phyloP scores from a whole-genome alignment of 805 yeast species.

The Sugiyamaella floridensis region DNA sequence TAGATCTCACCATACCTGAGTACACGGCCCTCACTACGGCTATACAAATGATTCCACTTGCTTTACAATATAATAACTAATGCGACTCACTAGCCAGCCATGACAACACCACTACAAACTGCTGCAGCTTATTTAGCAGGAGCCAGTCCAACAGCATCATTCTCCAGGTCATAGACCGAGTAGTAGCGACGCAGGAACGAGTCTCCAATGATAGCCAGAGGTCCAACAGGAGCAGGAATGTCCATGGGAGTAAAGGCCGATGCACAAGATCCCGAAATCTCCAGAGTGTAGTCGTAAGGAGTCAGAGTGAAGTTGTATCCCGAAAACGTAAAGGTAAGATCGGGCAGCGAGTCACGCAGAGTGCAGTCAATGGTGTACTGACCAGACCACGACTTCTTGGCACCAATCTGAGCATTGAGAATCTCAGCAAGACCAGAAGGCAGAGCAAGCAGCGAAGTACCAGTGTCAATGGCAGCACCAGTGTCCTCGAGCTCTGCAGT shows the following conservation, averaged over 20 bases:
- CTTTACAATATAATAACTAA: not conserved
- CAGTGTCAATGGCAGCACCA: constrained; percentile 98
- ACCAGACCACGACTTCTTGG: constrained; percentile 95
- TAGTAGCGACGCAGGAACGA: constrained; percentile 94
- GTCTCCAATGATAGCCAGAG: constrained; percentile 93
- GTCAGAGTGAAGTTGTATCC: constrained; percentile 88
- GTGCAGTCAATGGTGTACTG: constrained; percentile 93
- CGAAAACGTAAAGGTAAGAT: constrained; percentile 79
- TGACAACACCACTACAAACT: too few species aligned
- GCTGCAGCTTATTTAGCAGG: constrained; percentile 58
- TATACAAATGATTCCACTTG: too few species aligned
- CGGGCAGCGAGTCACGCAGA: constrained; percentile 77
- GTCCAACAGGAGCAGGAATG: constrained; percentile 95
- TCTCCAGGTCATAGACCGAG: constrained; percentile 86
- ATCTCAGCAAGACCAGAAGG: constrained; percentile 96
- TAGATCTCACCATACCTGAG: too few species aligned
- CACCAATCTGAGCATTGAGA: constrained; percentile 92
- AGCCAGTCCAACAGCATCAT: constrained; percentile 93
- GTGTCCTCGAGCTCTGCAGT: constrained; percentile 71
- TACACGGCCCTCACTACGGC: too few species aligned
- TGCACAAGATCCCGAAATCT: constrained; percentile 90
- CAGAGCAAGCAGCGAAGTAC: constrained; percentile 91
- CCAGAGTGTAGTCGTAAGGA: constrained; percentile 89
- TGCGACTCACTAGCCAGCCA: not conserved
- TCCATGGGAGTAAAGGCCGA: constrained; percentile 97